phyloP scores from a whole-genome alignment of 2,329 filamentous ascomycete species.

The Mycogone perniciosa region DNA sequence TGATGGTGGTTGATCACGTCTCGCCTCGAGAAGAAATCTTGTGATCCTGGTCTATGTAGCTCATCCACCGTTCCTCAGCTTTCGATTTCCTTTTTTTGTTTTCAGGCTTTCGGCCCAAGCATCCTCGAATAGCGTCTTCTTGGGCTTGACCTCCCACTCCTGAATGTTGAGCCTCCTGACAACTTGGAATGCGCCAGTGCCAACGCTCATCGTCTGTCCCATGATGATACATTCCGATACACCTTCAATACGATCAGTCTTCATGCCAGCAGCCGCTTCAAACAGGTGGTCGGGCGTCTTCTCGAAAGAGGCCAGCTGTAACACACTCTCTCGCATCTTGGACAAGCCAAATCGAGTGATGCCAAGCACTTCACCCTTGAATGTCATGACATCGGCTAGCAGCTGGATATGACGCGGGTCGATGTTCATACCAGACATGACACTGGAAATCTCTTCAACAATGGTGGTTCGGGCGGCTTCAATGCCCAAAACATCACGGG shows the following conservation, averaged over 20 bases:
- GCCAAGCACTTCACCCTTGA: conserved; percentile 92
- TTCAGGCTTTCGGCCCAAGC: conserved; percentile 39
- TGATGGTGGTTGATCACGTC: too few relatives aligned
- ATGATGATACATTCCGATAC: conserved; percentile 97
- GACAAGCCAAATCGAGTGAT: conserved; percentile 94
- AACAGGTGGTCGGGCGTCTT: conserved; percentile 98
- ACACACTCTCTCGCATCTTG: conserved; percentile 91
- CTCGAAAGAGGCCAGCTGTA: conserved; percentile 93
- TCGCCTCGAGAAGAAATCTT: too few relatives aligned
- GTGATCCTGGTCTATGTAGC: background rate
- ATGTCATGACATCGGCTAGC: conserved; percentile 97
- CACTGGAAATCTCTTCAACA: conserved; percentile 75
- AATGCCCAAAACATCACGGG: conserved; percentile 80
- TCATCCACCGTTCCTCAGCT: background rate
- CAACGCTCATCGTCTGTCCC: conserved; percentile 88
- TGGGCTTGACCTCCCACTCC: conserved; percentile 49
- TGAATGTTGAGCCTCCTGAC: conserved; percentile 68
- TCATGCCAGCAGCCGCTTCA: conserved; percentile 86
- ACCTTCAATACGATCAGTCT: conserved; percentile 85
- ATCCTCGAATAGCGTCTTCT: conserved; percentile 66
- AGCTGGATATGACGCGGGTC: conserved; percentile 97
- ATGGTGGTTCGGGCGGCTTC: conserved; percentile 90
- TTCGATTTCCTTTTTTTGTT: conserved; percentile 10
- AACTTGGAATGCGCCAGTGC: conserved; percentile 88
- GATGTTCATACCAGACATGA: conserved; percentile 93